Evolutionary conservation across 345 rosid species (phyloP).

Genomic region (Chamaenerion angustifolium): DNA sequence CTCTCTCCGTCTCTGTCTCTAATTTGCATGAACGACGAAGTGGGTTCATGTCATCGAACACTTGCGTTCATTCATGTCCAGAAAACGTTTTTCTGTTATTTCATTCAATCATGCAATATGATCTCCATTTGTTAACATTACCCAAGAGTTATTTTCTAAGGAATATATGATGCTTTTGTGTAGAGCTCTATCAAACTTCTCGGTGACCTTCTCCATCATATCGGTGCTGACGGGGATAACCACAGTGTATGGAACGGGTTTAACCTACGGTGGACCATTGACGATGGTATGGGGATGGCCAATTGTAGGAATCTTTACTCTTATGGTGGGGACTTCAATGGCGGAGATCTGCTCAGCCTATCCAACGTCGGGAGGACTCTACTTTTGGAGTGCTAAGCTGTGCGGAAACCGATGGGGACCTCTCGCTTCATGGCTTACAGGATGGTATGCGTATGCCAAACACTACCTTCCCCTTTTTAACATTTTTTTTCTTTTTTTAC

Average conservation of each 20-base stretch:
- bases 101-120: too few relatives aligned
- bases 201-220: constrained; percentile 33
- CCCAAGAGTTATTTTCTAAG: neutral
- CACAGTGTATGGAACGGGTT: constrained; percentile 29
- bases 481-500: too few relatives aligned
- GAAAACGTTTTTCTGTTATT: too few relatives aligned
- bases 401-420: constrained; percentile 41
- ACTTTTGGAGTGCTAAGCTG: constrained; percentile 47
- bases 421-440: constrained; percentile 46
- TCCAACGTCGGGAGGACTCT: constrained; percentile 47
- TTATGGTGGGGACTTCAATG: constrained; percentile 32
- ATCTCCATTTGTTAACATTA: too few relatives aligned
- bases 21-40: too few relatives aligned
- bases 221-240: constrained; percentile 39
- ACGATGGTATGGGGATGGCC: constrained; percentile 52
- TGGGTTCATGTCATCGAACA: too few relatives aligned
- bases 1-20: too few relatives aligned
- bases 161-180: neutral
- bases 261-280: constrained; percentile 36
- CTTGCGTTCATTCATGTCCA: too few relatives aligned
- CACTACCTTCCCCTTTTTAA: neutral
- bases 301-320: constrained; percentile 23
- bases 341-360: constrained; percentile 54
- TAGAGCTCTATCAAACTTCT: constrained; percentile 35
- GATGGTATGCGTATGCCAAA: too few relatives aligned